These are phyloP conservation scores for Saccharomycopsis amapae DNA, from an alignment of 805 yeast species.

Conservation along the genomic window DNA sequence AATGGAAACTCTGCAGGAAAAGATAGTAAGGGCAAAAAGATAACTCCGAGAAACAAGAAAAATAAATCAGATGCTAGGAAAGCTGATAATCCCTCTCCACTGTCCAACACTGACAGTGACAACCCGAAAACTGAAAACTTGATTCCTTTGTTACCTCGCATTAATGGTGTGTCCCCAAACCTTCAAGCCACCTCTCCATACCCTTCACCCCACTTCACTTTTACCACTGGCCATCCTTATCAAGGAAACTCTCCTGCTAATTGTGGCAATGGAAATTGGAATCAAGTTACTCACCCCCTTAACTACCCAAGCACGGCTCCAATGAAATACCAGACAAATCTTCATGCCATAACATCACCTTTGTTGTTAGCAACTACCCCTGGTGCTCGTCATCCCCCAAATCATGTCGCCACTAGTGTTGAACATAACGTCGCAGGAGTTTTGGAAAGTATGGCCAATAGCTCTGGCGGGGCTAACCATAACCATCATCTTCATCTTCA, in stretches of 20 bases:
- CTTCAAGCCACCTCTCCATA: not conserved
- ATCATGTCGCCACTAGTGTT: slow-evolving; percentile 18
- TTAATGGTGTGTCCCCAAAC: not conserved
- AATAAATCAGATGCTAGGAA: not conserved
- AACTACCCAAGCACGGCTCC: slow-evolving; percentile 54
- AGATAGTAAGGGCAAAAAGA: slow-evolving; percentile 1
- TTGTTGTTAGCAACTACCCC: slow-evolving; percentile 43
- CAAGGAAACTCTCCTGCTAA: not conserved
- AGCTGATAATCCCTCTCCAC: not conserved
- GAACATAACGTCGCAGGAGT: slow-evolving; percentile 34
- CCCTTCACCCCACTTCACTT: not conserved
- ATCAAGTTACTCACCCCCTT: slow-evolving; percentile 12
- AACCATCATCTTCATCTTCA: not conserved
- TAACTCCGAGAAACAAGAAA: slow-evolving; percentile 1
- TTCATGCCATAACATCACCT: slow-evolving; percentile 59
- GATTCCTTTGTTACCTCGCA: slow-evolving; percentile 14
- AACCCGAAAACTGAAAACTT: slow-evolving; percentile 3
- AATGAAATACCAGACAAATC: slow-evolving; percentile 60
- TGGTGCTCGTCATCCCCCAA: not conserved
- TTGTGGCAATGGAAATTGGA: not conserved
- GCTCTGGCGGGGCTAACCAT: slow-evolving; percentile 1
- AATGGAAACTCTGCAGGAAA: slow-evolving; percentile 1
- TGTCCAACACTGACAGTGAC: not conserved
- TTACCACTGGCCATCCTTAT: not conserved
- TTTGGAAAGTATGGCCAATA: slow-evolving; percentile 33